Evolutionary conservation across 1,284 basidiomycete species (phyloP).

Genomic region (Gymnopus androsaceus): DNA sequence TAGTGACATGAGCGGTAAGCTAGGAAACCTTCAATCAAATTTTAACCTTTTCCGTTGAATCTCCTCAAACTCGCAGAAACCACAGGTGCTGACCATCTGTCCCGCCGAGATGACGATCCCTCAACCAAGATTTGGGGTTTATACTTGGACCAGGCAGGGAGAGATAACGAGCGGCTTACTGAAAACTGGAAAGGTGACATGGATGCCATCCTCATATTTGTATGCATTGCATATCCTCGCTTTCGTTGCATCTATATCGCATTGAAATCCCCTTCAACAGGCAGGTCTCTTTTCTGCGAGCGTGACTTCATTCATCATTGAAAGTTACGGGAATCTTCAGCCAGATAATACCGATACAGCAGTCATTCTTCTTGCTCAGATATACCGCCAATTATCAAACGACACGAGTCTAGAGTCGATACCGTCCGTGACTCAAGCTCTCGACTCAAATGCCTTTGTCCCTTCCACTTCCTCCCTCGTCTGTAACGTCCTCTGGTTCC

Average conservation of each 20-base stretch:
- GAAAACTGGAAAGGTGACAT: slow-evolving; percentile 46
- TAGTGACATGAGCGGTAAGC: neutral
- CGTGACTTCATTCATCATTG: slow-evolving; percentile 46
- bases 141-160: slow-evolving; percentile 37
- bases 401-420: neutral
- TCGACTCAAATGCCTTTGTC: slow-evolving; percentile 7
- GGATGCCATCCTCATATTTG: slow-evolving; percentile 48
- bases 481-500: slow-evolving; percentile 19
- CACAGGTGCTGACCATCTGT: neutral
- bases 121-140: slow-evolving; percentile 40
- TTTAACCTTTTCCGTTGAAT: neutral
- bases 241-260: neutral
- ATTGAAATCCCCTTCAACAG: slow-evolving; percentile 21
- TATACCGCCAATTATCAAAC: slow-evolving; percentile 30
- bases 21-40: neutral
- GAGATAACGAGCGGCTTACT: slow-evolving; percentile 32
- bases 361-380: slow-evolving; percentile 33
- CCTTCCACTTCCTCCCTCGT: slow-evolving; percentile 7
- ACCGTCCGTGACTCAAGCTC: neutral
- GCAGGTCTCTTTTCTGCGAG: slow-evolving; percentile 49
- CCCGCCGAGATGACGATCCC: slow-evolving; percentile 31
- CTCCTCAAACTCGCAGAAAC: neutral
- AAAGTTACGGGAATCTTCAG: slow-evolving; percentile 39
- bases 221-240: slow-evolving; percentile 27
- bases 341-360: slow-evolving; percentile 35